phyloP scores from a whole-genome alignment of 768 basidiomycete species.

The Boletellus emodensis region DNA sequence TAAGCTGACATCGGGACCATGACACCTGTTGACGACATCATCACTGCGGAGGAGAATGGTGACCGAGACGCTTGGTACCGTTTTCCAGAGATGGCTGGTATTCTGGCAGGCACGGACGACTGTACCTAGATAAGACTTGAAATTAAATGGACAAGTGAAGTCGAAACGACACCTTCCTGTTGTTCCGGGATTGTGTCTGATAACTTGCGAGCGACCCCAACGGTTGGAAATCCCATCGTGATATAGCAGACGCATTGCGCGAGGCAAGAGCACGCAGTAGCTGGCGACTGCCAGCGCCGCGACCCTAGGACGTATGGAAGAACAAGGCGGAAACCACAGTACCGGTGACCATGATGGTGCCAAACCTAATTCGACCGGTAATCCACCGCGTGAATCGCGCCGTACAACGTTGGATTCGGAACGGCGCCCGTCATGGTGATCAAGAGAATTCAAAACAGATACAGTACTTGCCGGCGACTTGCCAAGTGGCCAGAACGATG shows the following conservation, averaged over 20 bases:
- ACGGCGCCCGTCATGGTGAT: conserved; percentile 13
- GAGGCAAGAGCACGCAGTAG: conserved; percentile 8
- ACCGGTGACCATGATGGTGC: conserved; percentile 10
- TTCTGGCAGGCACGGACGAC: conserved; percentile 6
- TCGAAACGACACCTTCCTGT: not conserved
- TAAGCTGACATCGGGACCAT: conserved; percentile 5
- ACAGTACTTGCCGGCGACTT: conserved; percentile 14
- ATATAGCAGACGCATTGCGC: conserved; percentile 3
- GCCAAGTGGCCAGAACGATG: conserved; percentile 16
- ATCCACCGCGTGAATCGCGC: conserved; percentile 2
- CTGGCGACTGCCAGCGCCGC: not conserved
- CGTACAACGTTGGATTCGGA: not conserved
- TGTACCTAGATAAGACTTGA: not conserved
- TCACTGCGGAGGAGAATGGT: not conserved
- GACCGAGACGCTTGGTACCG: conserved; percentile 1
- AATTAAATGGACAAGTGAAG: not conserved
- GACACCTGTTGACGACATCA: not conserved
- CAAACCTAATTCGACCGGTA: conserved; percentile 11
- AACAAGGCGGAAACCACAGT: conserved; percentile 1
- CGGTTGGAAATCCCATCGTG: not conserved
- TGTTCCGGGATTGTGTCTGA: not conserved
- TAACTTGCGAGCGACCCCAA: conserved; percentile 5
- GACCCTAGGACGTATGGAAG: conserved; percentile 1
- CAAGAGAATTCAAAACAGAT: conserved; percentile 3
- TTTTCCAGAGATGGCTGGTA: not conserved